Conservation (phyloP, 345 rosid genomes). For the Acer campestre region DNA sequence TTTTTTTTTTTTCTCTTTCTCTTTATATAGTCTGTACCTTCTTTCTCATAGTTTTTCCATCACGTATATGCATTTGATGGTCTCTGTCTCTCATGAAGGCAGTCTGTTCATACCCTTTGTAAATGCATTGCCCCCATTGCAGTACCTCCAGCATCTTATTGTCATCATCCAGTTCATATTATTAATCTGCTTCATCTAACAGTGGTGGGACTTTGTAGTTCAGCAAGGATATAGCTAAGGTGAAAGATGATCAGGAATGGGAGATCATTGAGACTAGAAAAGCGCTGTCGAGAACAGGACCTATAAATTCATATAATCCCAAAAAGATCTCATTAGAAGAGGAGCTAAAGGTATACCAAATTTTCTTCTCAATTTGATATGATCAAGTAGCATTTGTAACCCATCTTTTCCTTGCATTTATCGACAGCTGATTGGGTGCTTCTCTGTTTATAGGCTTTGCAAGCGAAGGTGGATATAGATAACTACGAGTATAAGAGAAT, state of each 20-base stretch:
- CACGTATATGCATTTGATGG: not conserved
- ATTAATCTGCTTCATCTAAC: slow-evolving; percentile 23
- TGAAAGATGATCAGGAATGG: slow-evolving; percentile 91
- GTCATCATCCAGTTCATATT: not conserved
- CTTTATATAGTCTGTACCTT: not conserved
- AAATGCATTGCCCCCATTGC: slow-evolving; percentile 5
- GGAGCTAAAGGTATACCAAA: slow-evolving; percentile 68
- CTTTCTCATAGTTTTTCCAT: not conserved
- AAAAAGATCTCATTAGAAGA: slow-evolving; percentile 77
- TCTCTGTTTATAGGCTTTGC: slow-evolving; percentile 55
- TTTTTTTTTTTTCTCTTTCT: too few species aligned
- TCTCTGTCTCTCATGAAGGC: not conserved
- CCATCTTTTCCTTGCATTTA: not conserved
- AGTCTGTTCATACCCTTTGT: not conserved
- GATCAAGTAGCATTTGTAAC: not conserved
- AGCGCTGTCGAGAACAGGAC: slow-evolving; percentile 83
- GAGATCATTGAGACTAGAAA: slow-evolving; percentile 79
- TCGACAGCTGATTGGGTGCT: not conserved
- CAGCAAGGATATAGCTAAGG: slow-evolving; percentile 92
- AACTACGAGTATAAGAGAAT: slow-evolving; percentile 80
- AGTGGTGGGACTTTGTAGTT: slow-evolving; percentile 30
- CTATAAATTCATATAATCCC: slow-evolving; percentile 71
- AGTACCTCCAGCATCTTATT: slow-evolving; percentile 1
- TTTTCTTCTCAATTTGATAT: not conserved
- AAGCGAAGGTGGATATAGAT: slow-evolving; percentile 77